These are phyloP conservation scores for Microstroma glucosiphilum DNA, from an alignment of 1,284 basidiomycete species.

Conservation along the genomic window DNA sequence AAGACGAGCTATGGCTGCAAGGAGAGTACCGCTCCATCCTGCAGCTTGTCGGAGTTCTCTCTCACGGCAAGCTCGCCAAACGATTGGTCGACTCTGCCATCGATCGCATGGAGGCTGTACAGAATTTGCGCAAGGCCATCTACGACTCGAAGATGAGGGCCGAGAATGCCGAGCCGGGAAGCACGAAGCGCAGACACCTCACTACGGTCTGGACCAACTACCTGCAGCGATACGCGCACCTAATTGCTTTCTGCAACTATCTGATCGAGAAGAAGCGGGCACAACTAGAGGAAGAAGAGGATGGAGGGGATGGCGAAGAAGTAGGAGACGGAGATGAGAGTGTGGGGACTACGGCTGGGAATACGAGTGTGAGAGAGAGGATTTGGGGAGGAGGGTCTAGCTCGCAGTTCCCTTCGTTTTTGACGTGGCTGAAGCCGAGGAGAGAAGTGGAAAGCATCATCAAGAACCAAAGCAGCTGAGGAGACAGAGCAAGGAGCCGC, in stretches of 20 bases:
- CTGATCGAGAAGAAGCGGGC: slow-evolving; percentile 59
- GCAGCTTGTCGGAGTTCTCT: slow-evolving; percentile 85
- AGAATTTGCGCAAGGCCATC: slow-evolving; percentile 48
- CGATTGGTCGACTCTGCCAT: slow-evolving; percentile 67
- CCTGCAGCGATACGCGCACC: slow-evolving; percentile 64
- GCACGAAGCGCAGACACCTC: slow-evolving; percentile 34
- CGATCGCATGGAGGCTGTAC: slow-evolving; percentile 48
- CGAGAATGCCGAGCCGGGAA: slow-evolving; percentile 37
- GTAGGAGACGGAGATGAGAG: background rate
- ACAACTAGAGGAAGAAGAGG: background rate
- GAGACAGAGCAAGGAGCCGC: too few species aligned
- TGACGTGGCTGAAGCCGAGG: slow-evolving; percentile 40
- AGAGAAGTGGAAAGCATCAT: slow-evolving; percentile 43
- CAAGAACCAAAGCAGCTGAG: slow-evolving; percentile 2
- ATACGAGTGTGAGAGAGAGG: background rate
- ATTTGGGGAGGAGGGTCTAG: background rate
- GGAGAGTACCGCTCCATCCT: slow-evolving; percentile 97
- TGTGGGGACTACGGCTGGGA: background rate
- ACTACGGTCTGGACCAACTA: slow-evolving; percentile 42
- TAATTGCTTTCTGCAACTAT: slow-evolving; percentile 94
- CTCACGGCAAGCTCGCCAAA: slow-evolving; percentile 86
- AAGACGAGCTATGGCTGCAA: slow-evolving; percentile 52
- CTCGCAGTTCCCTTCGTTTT: slow-evolving; percentile 36
- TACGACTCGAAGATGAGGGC: slow-evolving; percentile 44
- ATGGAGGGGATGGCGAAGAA: background rate